Percentiles rank a stretch among this genome's conserved stretches.
Conservation (phyloP, 371 early-diverging fungal species). For the Mortierella sp. region DNA sequence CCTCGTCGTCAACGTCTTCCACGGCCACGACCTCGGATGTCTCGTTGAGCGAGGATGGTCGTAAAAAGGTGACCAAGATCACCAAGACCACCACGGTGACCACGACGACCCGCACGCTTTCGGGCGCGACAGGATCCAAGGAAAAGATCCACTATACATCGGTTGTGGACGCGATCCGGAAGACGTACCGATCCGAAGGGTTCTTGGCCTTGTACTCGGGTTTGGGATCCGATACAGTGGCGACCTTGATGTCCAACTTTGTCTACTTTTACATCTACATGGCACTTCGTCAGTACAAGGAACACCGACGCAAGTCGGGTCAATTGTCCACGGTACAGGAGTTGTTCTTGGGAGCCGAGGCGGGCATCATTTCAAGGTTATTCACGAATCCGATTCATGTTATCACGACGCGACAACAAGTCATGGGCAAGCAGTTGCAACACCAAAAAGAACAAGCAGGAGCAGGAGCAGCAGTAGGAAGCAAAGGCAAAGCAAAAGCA, state of each 20-base stretch:
- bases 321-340: constrained; percentile 65
- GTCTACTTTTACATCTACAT: constrained; percentile 73
- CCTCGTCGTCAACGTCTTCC: constrained; percentile 19
- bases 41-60: constrained; percentile 25
- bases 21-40: constrained; percentile 23
- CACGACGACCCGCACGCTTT: neutral
- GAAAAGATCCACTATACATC: constrained; percentile 37
- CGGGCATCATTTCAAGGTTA: constrained; percentile 66
- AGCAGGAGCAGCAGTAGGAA: neutral
- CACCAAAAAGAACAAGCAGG: neutral
- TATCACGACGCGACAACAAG: constrained; percentile 65
- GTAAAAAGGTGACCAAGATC: constrained; percentile 28
- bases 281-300: constrained; percentile 65
- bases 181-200: constrained; percentile 62
- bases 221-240: constrained; percentile 65
- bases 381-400: constrained; percentile 70
- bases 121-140: neutral
- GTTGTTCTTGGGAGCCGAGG: constrained; percentile 69
- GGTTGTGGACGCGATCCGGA: constrained; percentile 56
- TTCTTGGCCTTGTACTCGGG: constrained; percentile 66
- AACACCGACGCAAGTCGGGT: constrained; percentile 58
- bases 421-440: constrained; percentile 53
- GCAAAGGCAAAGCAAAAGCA: constrained; percentile 3
- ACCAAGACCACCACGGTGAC: constrained; percentile 25
- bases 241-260: constrained; percentile 67